A percentile compares a stretch with the other conserved stretches of the same genome.
Conservation (phyloP, 768 basidiomycete species). For the Mycena rosella region DNA sequence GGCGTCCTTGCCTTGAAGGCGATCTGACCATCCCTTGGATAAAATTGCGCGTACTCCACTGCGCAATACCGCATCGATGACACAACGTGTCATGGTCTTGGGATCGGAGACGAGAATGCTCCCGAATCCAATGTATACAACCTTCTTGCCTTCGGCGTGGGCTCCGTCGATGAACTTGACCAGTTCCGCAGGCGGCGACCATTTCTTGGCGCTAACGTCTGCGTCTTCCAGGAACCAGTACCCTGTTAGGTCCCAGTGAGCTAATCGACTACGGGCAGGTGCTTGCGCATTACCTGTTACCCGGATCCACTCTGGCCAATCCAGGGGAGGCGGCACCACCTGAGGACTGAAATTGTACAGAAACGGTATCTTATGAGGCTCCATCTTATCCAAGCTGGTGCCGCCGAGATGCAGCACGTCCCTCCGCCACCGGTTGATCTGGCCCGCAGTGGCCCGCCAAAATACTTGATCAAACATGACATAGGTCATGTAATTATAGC, state of each 20-base stretch:
- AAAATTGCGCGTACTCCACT: conserved; percentile 94
- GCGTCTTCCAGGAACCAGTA: conserved; percentile 98
- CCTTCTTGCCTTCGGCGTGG: conserved; percentile 80
- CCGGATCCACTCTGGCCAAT: conserved; percentile 99
- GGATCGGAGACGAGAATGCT: conserved; percentile 98
- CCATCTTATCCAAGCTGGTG: conserved; percentile 95
- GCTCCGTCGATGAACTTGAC: conserved; percentile 87
- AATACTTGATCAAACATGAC: conserved; percentile 99
- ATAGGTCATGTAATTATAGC: conserved; percentile 99
- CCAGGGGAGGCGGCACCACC: conserved; percentile 92
- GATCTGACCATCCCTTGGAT: conserved; percentile 98
- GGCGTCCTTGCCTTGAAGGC: conserved; percentile 79
- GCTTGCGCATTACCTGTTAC: conserved; percentile 73
- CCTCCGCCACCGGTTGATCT: conserved; percentile 94
- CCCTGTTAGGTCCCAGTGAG: conserved; percentile 57
- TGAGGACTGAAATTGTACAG: conserved; percentile 96
- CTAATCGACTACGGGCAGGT: conserved; percentile 1
- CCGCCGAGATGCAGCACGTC: conserved; percentile 79
- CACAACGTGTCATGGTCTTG: conserved; percentile 89
- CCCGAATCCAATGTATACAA: conserved; percentile 98
- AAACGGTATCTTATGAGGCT: conserved; percentile 98
- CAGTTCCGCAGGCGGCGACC: conserved; percentile 87
- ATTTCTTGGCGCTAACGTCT: conserved; percentile 89
- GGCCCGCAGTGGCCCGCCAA: conserved; percentile 94
- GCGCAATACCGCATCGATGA: conserved; percentile 87